Base-by-base conservation (phyloP, 2,329 filamentous ascomycete genomes). In the Cordyceps farinosa region DNA sequence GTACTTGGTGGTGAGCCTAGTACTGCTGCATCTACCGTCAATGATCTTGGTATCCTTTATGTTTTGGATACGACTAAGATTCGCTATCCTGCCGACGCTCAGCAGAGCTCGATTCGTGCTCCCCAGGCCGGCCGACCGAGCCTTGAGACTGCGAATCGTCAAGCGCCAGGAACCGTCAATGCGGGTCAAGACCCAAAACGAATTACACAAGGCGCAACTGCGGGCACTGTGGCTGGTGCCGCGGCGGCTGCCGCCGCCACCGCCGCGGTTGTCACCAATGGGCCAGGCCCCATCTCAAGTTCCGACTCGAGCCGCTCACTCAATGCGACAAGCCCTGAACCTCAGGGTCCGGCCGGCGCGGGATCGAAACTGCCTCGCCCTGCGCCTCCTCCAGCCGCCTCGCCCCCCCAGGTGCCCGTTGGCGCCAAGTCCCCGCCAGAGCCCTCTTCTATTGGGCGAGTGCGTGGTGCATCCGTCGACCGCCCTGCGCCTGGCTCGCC, bases 51-150 rank as follows among this genome's bases (percentile, higher is more conserved):
- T 64, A 85, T 96, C 70, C 90, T 92, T 42, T 99, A 98, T 75
- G 85, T 97, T 67, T 81, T 99, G 65, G 95, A 99, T 75, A 99
- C 95, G 9, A 89, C 87, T 54, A 99, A 99, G 77, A 99, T 99
- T 69, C 87, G 95, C 67, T 99, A 99, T 75, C 95, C 95, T 1
- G 94, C 91, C 69, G 93, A 97, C 70, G 77, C 81, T 5, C 82
- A 80, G 66, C 57, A 61, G 47, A 64, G n/a, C 22, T 34, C 63
- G 2, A 27, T 53, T 40, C 63, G 63, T 36, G 32, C 8, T 65
- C 70, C 17, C 67, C 68, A 64, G 50, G 62, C 5, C 17, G 29
- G 38, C 48, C 60, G 61, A 15, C 58, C 38, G 73, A 74, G 60
- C 73, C 71, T 52, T 54, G 63, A 60, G 67, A 65, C 13, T 9